phyloP scores from a whole-genome alignment of 2,329 filamentous ascomycete species.

The Fusarium tricinctum region DNA sequence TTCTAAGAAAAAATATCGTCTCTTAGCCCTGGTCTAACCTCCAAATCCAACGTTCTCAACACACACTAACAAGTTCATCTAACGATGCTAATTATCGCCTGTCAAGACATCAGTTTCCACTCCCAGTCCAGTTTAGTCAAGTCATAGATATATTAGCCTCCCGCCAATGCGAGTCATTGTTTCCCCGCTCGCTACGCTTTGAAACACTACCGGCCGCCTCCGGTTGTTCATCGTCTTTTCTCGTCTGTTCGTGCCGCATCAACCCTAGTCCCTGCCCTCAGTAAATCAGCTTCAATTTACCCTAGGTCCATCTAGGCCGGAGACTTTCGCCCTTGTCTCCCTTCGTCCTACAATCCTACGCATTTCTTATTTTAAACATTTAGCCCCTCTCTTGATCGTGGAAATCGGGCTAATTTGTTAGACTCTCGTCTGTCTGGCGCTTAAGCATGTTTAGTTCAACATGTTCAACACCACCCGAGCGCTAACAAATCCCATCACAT shows the following conservation, averaged over 20 bases:
- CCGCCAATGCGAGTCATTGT: slow-evolving; percentile 51
- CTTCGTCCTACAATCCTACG: slow-evolving; percentile 2
- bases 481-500: slow-evolving; percentile 47
- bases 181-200: slow-evolving; percentile 31
- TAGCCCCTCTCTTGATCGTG: slow-evolving; percentile 34
- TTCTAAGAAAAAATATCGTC: neutral
- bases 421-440: slow-evolving; percentile 32
- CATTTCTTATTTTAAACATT: slow-evolving; percentile 21
- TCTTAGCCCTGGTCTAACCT: slow-evolving; percentile 6
- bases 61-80: slow-evolving; percentile 12
- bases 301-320: slow-evolving; percentile 23
- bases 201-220: slow-evolving; percentile 42
- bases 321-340: slow-evolving; percentile 36
- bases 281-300: slow-evolving; percentile 9
- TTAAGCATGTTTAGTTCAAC: slow-evolving; percentile 43
- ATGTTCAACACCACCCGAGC: slow-evolving; percentile 42
- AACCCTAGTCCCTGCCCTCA: slow-evolving; percentile 36
- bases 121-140: slow-evolving; percentile 33
- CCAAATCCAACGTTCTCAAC: slow-evolving; percentile 6
- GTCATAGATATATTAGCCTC: slow-evolving; percentile 32
- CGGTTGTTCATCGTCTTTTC: slow-evolving; percentile 29
- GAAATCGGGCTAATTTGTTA: slow-evolving; percentile 50
- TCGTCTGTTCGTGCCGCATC: slow-evolving; percentile 28
- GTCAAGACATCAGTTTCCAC: slow-evolving; percentile 23
- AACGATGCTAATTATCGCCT: slow-evolving; percentile 14